Evolutionary conservation across 192 early-diverging fungal species (phyloP), one percentile per base, ranked within the genome.

Genomic region (Linnemannia elongata): DNA sequence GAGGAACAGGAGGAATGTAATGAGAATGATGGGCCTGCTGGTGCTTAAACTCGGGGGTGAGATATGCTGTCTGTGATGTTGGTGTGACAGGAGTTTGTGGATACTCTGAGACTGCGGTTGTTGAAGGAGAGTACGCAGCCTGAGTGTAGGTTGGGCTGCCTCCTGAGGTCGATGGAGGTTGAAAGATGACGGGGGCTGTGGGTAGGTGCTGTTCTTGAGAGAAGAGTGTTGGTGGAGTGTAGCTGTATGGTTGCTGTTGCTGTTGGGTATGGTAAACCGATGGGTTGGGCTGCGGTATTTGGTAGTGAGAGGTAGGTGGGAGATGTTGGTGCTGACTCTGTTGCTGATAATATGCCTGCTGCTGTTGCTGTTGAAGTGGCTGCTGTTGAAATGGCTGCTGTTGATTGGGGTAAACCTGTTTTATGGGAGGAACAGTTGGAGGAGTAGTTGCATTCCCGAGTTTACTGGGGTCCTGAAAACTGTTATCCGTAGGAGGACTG

Each of bases 221-320:
- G 72, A 73, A 7, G 24, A 73, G n/a, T 6, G 78, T 79, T n/a
- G 78, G 78, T 27, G 78, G 78, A 4, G 70, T 72, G 69, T 79
- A 79, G 36, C 27, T 72, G 39, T 79, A 79, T 6, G 69, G 27
- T 36, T 63, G 54, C 60, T 55, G 55, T 22, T 55, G 44, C 35
- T 71, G 35, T 35, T 70, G 33, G 30, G 27, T n/a, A 6, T 33
- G 74, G 33, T 75, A 57, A 33, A 39, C n/a, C 15, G 42, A 7
- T 27, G 72, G 79, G 69, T 20, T 71, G 13, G 18, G 52, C 54
- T 68, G 49, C 10, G 6, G 39, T 12, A 73, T 71, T 20, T 54
- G 71, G 35, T 66, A 7, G 22, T 49, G 42, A 24, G 20, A 47
- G n/a, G 76, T 45, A 57, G 35, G 36, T 35, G 36, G 66, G 66